Conservation (phyloP, 495 filamentous ascomycete genomes). For the Lasiosphaeris hirsuta region DNA sequence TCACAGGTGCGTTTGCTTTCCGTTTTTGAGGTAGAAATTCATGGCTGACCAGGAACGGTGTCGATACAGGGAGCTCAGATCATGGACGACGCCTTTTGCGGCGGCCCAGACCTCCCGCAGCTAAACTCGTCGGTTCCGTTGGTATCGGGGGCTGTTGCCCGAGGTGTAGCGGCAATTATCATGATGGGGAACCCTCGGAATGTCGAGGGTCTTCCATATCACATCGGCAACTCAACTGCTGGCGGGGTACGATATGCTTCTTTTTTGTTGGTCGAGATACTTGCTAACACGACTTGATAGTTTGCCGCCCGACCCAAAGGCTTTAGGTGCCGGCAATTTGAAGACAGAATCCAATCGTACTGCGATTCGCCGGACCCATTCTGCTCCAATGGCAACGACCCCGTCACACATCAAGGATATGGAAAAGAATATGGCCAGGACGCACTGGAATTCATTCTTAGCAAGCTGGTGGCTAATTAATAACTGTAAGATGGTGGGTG, state of each 20-base stretch:
- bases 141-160: slow-evolving; percentile 41
- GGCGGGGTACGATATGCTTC: slow-evolving; percentile 46
- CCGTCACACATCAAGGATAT: slow-evolving; percentile 55
- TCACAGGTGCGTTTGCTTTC: slow-evolving; percentile 44
- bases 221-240: slow-evolving; percentile 54
- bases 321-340: slow-evolving; percentile 50
- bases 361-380: slow-evolving; percentile 60
- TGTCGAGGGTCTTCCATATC: slow-evolving; percentile 48
- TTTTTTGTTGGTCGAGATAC: background rate
- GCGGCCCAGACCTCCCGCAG: slow-evolving; percentile 52
- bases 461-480: slow-evolving; percentile 31
- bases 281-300: slow-evolving; percentile 24
- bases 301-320: slow-evolving; percentile 55
- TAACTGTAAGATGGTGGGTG: background rate
- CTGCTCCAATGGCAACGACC: slow-evolving; percentile 56
- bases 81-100: slow-evolving; percentile 58
- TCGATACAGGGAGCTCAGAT: slow-evolving; percentile 54
- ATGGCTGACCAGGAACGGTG: background rate
- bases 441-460: slow-evolving; percentile 51
- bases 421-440: slow-evolving; percentile 51
- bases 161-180: slow-evolving; percentile 55
- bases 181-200: slow-evolving; percentile 58
- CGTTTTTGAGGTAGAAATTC: background rate
- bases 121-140: slow-evolving; percentile 45
- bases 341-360: slow-evolving; percentile 52